Percentiles rank a stretch among this genome's conserved stretches.
These are phyloP conservation scores for Claviceps purpurea DNA, from an alignment of 2,329 filamentous ascomycete species.

Conservation along the genomic window DNA sequence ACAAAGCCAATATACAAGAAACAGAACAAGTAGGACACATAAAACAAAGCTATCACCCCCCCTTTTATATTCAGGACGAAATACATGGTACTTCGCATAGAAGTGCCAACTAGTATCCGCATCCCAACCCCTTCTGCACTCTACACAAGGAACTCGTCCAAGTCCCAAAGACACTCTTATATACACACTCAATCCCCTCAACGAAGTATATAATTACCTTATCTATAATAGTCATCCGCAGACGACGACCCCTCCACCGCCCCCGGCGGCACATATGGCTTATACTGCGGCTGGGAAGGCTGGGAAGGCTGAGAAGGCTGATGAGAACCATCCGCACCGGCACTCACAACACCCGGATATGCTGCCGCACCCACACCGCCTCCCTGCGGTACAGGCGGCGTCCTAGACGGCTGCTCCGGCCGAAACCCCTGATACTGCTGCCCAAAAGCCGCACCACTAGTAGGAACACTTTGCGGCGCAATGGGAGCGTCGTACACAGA, in stretches of 20 bases:
- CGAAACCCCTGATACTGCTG: conserved; percentile 25
- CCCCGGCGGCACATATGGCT: conserved; percentile 42
- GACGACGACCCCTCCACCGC: conserved; percentile 37
- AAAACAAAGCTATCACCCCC: too few species aligned
- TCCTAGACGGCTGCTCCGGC: not conserved
- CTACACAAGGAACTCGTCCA: too few species aligned
- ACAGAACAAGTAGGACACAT: too few species aligned
- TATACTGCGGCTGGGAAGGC: conserved; percentile 35
- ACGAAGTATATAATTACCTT: conserved; percentile 8
- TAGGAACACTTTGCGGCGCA: conserved; percentile 32
- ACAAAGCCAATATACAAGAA: too few species aligned
- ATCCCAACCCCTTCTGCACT: too few species aligned
- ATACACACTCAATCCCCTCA: not conserved
- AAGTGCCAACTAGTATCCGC: too few species aligned
- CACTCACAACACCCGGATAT: too few species aligned
- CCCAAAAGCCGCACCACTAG: conserved; percentile 14
- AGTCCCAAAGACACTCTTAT: not conserved
- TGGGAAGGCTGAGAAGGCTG: conserved; percentile 10
- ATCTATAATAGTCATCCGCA: conserved; percentile 44
- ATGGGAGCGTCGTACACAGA: conserved; percentile 66
- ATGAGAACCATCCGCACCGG: not conserved
- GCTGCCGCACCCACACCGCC: not conserved
- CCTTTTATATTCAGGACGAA: too few species aligned
- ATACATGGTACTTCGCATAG: too few species aligned
- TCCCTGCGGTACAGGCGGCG: not conserved